phyloP scores from a whole-genome alignment of 176 grass and related monocot genomes.

The Hyparrhenia diplandra region DNA sequence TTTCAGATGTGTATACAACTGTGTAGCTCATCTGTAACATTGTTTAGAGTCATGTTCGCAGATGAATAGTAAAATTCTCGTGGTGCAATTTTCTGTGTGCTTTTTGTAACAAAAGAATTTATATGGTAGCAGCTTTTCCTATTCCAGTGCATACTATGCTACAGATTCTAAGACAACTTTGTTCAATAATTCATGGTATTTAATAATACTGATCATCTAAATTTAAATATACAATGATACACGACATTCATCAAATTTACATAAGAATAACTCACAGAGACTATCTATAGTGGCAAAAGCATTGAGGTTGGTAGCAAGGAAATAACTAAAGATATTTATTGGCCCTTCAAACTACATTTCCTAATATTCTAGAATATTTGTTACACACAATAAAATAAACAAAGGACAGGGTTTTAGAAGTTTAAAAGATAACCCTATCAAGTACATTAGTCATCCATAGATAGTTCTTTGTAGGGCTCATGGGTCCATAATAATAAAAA shows the following conservation, averaged over 20 bases:
- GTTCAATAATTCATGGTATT: background rate
- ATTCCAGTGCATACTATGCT: background rate
- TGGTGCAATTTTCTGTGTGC: background rate
- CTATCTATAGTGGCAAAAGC: background rate
- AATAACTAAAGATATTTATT: background rate
- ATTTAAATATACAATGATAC: background rate
- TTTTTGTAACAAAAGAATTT: background rate
- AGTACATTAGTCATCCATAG: constrained; percentile 4
- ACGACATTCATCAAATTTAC: background rate
- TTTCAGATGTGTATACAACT: background rate
- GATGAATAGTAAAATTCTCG: background rate
- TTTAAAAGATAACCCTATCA: background rate
- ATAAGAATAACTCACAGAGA: background rate
- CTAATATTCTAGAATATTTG: background rate
- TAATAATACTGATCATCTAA: background rate
- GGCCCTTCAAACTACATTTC: background rate
- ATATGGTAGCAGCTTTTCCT: background rate
- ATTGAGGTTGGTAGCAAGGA: background rate
- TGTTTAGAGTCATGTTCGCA: background rate
- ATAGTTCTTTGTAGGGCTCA: background rate
- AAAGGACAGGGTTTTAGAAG: background rate
- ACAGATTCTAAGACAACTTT: background rate
- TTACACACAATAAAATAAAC: background rate
- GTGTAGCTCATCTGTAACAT: background rate
- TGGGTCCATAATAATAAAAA: background rate